phyloP scores from a whole-genome alignment of 1,139 yeast genomes.

The Pichia sp. region DNA sequence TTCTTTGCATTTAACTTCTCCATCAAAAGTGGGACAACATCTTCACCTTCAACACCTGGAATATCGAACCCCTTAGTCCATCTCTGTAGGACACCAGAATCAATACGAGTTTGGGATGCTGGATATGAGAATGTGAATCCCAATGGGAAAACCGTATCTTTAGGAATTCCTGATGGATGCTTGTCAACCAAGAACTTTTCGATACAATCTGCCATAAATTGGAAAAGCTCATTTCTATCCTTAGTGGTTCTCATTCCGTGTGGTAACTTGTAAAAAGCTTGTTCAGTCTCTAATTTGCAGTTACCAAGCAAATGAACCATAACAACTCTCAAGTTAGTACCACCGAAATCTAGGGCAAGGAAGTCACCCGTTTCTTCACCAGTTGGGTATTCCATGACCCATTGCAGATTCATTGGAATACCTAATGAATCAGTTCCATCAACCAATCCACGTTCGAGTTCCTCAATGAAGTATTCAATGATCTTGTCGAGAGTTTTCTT shows the following conservation, averaged over 20 bases:
- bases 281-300: slow-evolving; percentile 74
- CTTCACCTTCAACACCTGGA: slow-evolving; percentile 89
- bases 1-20: slow-evolving; percentile 57
- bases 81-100: slow-evolving; percentile 84
- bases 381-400: slow-evolving; percentile 85
- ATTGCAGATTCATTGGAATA: slow-evolving; percentile 27
- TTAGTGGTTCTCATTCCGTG: slow-evolving; percentile 68
- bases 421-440: slow-evolving; percentile 26
- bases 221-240: slow-evolving; percentile 70
- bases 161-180: slow-evolving; percentile 55
- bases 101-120: slow-evolving; percentile 77
- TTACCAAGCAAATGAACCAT: slow-evolving; percentile 77
- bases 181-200: slow-evolving; percentile 53
- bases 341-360: slow-evolving; percentile 94
- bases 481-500: slow-evolving; percentile 19
- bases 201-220: slow-evolving; percentile 81
- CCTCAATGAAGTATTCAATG: slow-evolving; percentile 23
- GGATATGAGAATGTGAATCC: slow-evolving; percentile 98
- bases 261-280: slow-evolving; percentile 78
- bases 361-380: slow-evolving; percentile 89
- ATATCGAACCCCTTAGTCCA: slow-evolving; percentile 99
- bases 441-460: slow-evolving; percentile 24
- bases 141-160: slow-evolving; percentile 49
- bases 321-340: slow-evolving; percentile 91
- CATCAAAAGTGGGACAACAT: slow-evolving; percentile 89